Base-by-base conservation (phyloP, 345 rosid genomes). In the Mercurialis annua region DNA sequence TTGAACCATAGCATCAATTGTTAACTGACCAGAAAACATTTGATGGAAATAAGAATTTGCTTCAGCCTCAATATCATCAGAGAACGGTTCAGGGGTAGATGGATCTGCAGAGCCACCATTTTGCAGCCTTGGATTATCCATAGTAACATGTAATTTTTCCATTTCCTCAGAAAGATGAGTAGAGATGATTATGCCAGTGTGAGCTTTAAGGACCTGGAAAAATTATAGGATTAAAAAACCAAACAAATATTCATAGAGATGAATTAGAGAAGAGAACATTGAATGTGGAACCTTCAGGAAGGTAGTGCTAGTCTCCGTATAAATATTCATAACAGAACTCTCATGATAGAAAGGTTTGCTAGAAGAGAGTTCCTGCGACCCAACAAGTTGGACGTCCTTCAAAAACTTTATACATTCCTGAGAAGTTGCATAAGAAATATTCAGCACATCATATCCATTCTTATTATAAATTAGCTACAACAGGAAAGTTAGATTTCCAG, bases 21-120 rank as follows among this genome's bases (percentile, higher is more conserved):
- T 79, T 81, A 94, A 71, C 77, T 81, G 90, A 71, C 87, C 87
- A 70, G 95, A 91, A 79, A 91, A 94, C 95, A 91, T 94, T 74
- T 91, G 87, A 76, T 87, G 99, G 75, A 94, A 94, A 70, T 89
- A 91, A 65, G 95, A 86, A 74, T 94, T 94, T 62, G 97, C 99
- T 79, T 94, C 99, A 10, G 77, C 71, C 87, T 94, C 99, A 60
- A 94, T 84, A 71, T 91, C 99, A 65, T 81, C 90, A 10, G 90
- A 81, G 76, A 79, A 86, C 62, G 85, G 88, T 50, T 83, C 91
- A 73, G 90, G 76, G 48, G 88, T 34, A 44, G 96, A 72, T 34
- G 90, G 77, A 67, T 94, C 91, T 23, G 85, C 71, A 38, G 86
- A 64, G 76, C 79, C 88, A 10, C 90, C 92, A 84, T 86, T 87